Evolutionary conservation across 2,329 filamentous ascomycete species (phyloP).

Genomic region (Penicillium verrucosum): DNA sequence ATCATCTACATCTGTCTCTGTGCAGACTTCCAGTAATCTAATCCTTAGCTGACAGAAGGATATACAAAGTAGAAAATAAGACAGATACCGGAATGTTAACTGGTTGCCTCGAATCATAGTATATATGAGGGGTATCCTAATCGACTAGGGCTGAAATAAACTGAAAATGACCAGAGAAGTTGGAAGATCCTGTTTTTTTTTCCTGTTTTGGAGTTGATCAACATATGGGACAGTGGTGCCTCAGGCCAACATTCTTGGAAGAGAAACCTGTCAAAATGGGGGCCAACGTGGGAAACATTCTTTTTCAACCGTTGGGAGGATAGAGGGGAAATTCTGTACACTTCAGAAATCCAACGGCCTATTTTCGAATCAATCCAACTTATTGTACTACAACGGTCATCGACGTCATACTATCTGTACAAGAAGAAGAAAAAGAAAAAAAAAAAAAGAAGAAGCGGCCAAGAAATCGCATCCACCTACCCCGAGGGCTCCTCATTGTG

Average conservation of each 20-base stretch:
- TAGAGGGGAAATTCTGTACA: not conserved
- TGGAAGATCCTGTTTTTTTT: not conserved
- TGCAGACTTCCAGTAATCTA: too few relatives aligned
- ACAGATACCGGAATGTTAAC: not conserved
- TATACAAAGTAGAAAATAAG: not conserved
- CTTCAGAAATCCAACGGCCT: not conserved
- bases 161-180: not conserved
- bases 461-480: not conserved
- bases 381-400: not conserved
- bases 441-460: not conserved
- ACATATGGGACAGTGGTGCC: not conserved
- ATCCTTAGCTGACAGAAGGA: not conserved
- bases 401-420: not conserved
- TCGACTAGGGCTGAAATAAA: not conserved
- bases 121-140: not conserved
- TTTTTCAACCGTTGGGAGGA: not conserved
- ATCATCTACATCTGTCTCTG: too few relatives aligned
- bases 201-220: not conserved
- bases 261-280: not conserved
- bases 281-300: constrained; percentile 2
- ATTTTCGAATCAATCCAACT: not conserved
- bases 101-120: not conserved
- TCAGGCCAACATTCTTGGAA: not conserved
- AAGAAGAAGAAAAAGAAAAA: not conserved
- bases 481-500: not conserved